These are phyloP conservation scores for Aspergillus bertholletiae DNA, from an alignment of 495 filamentous ascomycete species.

Conservation along the genomic window DNA sequence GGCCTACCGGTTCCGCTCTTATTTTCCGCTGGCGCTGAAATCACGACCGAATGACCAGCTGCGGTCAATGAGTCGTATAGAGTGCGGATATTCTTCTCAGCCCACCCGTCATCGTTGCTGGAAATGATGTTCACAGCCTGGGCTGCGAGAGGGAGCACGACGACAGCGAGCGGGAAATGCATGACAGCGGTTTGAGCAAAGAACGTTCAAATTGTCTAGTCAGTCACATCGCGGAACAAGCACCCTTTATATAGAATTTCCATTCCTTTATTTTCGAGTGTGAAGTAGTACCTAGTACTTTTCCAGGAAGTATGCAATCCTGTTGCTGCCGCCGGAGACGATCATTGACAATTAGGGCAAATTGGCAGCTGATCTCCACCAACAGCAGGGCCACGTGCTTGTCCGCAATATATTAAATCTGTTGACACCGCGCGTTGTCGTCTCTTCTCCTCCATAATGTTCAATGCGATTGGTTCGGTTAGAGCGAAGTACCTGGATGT, in stretches of 20 bases:
- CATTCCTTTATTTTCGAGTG: no score
- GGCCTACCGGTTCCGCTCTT: constrained; percentile 56
- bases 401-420: not conserved
- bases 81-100: constrained; percentile 59
- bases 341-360: not conserved
- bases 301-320: not conserved
- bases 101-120: constrained; percentile 72
- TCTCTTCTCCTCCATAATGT: not conserved
- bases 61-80: constrained; percentile 49
- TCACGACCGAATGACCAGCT: constrained; percentile 55
- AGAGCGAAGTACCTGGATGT: not conserved
- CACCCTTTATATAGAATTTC: no score
- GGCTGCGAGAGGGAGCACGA: constrained; percentile 16
- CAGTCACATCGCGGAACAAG: not conserved
- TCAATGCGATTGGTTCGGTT: not conserved
- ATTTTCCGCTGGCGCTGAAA: constrained; percentile 63
- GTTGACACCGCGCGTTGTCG: not conserved
- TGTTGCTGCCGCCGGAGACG: not conserved
- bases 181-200: not conserved
- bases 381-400: not conserved
- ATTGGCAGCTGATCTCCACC: not conserved
- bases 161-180: constrained; percentile 10
- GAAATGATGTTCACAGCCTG: constrained; percentile 55
- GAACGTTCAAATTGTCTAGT: not conserved
- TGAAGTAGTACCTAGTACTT: no score